These are phyloP conservation scores for Penicillium salamii DNA, from an alignment of 495 filamentous ascomycete species.

Conservation along the genomic window DNA sequence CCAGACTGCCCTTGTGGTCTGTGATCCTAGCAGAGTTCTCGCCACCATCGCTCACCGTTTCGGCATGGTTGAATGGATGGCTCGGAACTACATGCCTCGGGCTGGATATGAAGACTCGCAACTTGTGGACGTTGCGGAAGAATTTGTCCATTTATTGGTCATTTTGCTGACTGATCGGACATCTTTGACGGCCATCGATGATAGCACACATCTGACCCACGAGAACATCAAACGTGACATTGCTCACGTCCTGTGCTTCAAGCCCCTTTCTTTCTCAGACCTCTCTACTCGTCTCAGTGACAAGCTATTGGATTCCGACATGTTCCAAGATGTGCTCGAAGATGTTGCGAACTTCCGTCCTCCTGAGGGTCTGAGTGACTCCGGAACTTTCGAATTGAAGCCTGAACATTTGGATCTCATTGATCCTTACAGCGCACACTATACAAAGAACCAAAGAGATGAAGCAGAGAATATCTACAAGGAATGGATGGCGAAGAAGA, in stretches of 20 bases:
- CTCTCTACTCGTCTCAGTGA: conserved; percentile 67
- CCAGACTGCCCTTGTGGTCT: conserved; percentile 85
- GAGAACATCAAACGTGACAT: conserved; percentile 83
- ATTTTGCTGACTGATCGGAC: conserved; percentile 85
- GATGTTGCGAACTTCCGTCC: conserved; percentile 85
- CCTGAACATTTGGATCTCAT: conserved; percentile 77
- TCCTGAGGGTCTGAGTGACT: conserved; percentile 88
- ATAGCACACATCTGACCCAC: conserved; percentile 61
- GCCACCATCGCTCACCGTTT: conserved; percentile 91
- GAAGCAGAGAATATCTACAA: conserved; percentile 88
- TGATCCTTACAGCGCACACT: conserved; percentile 93
- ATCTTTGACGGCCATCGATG: conserved; percentile 67
- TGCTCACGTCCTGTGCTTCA: conserved; percentile 92
- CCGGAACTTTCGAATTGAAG: conserved; percentile 91
- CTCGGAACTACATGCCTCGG: conserved; percentile 69
- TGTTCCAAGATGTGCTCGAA: conserved; percentile 81
- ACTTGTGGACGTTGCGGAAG: conserved; percentile 87
- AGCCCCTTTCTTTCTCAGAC: conserved; percentile 90
- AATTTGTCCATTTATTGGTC: conserved; percentile 92
- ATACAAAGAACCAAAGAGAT: conserved; percentile 94
- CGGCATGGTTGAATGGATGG: conserved; percentile 85
- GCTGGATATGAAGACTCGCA: conserved; percentile 76
- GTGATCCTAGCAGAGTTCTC: conserved; percentile 78
- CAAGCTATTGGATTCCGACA: conserved; percentile 61
- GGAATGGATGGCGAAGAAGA: conserved; percentile 82